Evolutionary conservation across 306 rosid genomes (phyloP).

Genomic region (Lathyrus tuberosus): DNA sequence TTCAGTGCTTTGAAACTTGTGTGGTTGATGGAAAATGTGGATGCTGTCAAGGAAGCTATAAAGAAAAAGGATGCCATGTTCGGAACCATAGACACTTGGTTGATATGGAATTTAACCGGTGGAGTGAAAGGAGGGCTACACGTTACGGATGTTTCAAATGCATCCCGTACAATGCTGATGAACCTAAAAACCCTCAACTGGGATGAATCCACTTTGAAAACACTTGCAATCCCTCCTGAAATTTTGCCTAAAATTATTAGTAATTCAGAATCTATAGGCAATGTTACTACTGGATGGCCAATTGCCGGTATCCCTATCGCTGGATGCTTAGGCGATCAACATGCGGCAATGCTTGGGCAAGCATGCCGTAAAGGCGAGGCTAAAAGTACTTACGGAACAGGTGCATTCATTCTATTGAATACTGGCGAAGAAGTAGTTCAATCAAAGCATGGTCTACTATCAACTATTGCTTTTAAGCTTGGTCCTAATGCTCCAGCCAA

Average conservation of each 20-base stretch:
- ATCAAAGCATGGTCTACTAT: slow-evolving; percentile 78
- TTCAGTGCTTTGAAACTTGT: slow-evolving; percentile 83
- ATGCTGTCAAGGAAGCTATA: slow-evolving; percentile 60
- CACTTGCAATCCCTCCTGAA: slow-evolving; percentile 58
- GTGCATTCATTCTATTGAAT: slow-evolving; percentile 88
- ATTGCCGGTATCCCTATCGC: slow-evolving; percentile 73
- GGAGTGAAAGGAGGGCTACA: slow-evolving; percentile 75
- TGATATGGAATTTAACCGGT: slow-evolving; percentile 88
- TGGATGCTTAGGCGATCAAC: slow-evolving; percentile 95
- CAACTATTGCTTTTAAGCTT: slow-evolving; percentile 83
- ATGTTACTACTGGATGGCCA: slow-evolving; percentile 70
- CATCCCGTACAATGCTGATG: slow-evolving; percentile 92
- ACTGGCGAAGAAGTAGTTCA: slow-evolving; percentile 65
- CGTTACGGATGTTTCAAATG: slow-evolving; percentile 87
- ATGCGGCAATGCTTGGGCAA: slow-evolving; percentile 91
- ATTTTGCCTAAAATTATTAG: slow-evolving; percentile 81
- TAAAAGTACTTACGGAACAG: slow-evolving; percentile 90
- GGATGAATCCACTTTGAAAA: slow-evolving; percentile 63
- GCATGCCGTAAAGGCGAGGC: slow-evolving; percentile 83
- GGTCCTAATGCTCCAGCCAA: slow-evolving; percentile 65
- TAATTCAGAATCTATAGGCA: slow-evolving; percentile 78
- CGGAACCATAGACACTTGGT: slow-evolving; percentile 90
- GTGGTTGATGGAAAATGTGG: slow-evolving; percentile 87
- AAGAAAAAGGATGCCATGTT: slow-evolving; percentile 75
- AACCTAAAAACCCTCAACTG: slow-evolving; percentile 75